Conservation (phyloP, 1,284 basidiomycete genomes). For the Baeospora myosura region DNA sequence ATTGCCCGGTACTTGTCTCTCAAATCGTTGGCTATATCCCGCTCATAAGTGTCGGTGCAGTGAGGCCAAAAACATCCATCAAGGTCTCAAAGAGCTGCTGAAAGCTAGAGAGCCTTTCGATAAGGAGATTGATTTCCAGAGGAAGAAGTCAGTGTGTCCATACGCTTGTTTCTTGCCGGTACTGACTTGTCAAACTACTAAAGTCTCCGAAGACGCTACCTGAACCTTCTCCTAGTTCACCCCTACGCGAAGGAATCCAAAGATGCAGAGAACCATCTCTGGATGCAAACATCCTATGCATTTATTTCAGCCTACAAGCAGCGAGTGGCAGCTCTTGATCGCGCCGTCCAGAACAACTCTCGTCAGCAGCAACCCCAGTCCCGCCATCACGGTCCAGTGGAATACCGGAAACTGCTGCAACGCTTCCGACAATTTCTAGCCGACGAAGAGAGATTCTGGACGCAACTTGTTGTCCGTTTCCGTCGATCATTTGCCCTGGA, state of each 20-base stretch:
- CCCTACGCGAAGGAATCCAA: slow-evolving; percentile 72
- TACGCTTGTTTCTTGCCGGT: slow-evolving; percentile 1
- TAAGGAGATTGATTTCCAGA: slow-evolving; percentile 75
- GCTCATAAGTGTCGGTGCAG: slow-evolving; percentile 27
- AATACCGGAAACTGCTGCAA: slow-evolving; percentile 79
- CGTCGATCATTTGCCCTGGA: slow-evolving; percentile 60
- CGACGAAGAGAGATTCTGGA: slow-evolving; percentile 86
- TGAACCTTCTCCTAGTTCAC: slow-evolving; percentile 69
- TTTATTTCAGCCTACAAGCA: slow-evolving; percentile 83
- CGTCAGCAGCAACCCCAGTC: slow-evolving; percentile 24
- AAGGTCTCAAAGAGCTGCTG: slow-evolving; percentile 62
- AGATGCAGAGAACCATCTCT: slow-evolving; percentile 77
- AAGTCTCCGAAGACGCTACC: slow-evolving; percentile 72
- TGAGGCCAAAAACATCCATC: slow-evolving; percentile 64
- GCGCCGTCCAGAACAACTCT: slow-evolving; percentile 38
- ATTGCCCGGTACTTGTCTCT: slow-evolving; percentile 4
- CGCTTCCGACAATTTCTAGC: slow-evolving; percentile 82
- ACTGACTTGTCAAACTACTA: slow-evolving; percentile 9
- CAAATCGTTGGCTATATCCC: background rate
- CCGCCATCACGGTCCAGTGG: slow-evolving; percentile 52
- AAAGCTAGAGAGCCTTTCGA: slow-evolving; percentile 73
- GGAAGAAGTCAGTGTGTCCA: slow-evolving; percentile 62
- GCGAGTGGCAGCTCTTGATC: slow-evolving; percentile 64
- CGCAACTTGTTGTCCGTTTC: slow-evolving; percentile 65
- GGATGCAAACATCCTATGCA: slow-evolving; percentile 88